phyloP scores from a whole-genome alignment of 176 grass and related monocot genomes.

The Cenchrus fungigraminus region DNA sequence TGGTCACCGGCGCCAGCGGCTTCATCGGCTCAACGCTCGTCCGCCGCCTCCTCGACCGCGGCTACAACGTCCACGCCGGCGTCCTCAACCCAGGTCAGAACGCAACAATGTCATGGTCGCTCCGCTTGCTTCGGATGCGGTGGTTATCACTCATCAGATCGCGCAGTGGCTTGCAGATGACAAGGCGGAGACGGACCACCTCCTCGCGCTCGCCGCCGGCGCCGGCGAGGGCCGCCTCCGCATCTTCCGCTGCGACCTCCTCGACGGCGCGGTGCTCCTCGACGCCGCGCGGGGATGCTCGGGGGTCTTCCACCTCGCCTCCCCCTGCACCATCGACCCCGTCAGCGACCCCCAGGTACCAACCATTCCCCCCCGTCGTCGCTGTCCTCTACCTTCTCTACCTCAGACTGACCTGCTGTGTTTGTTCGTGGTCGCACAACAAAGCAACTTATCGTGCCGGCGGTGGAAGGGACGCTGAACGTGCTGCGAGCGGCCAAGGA shows the following conservation, averaged over 20 bases:
- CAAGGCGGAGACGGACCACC: constrained; percentile 81
- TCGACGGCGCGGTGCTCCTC: constrained; percentile 60
- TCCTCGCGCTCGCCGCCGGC: constrained; percentile 53
- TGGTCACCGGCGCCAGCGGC: constrained; percentile 87
- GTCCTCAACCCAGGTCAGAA: constrained; percentile 67
- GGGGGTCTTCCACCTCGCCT: constrained; percentile 91
- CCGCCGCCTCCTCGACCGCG: constrained; percentile 64
- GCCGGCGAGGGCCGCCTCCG: constrained; percentile 53
- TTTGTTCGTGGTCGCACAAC: constrained; percentile 34
- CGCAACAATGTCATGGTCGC: background rate
- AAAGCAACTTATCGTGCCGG: constrained; percentile 70
- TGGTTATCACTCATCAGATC: no score
- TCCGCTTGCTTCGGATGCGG: background rate
- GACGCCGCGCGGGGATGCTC: constrained; percentile 55
- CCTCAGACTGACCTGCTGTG: background rate
- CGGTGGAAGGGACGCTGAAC: constrained; percentile 84
- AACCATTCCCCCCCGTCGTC: background rate
- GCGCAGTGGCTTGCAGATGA: constrained; percentile 48
- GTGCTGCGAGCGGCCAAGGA: constrained; percentile 75
- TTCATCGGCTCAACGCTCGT: constrained; percentile 83
- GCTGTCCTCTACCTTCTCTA: background rate
- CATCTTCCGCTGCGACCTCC: constrained; percentile 77
- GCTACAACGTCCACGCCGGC: constrained; percentile 79
- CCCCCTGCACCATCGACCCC: constrained; percentile 67
- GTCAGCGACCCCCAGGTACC: constrained; percentile 75